Percentiles rank a stretch among this genome's conserved stretches.
Evolutionary conservation across 73 alveolate species (phyloP).

Genomic region (Paramecium octaurelia): DNA sequence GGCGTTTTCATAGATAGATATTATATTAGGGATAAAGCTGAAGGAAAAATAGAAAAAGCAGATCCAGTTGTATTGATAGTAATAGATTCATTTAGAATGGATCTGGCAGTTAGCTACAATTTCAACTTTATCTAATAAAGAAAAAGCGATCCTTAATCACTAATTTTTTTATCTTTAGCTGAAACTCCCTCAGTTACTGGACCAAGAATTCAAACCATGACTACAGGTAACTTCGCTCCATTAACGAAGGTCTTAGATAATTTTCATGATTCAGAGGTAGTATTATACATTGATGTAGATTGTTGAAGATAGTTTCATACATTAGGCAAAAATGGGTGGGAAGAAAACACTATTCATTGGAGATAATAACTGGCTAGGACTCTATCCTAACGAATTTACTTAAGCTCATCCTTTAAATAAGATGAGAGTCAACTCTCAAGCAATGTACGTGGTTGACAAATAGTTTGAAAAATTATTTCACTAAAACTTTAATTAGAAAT

Average conservation of each 20-base stretch:
- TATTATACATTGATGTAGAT: neutral
- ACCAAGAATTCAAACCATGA: neutral
- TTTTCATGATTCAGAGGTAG: neutral
- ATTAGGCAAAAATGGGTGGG: conserved; percentile 28
- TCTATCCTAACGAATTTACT: conserved; percentile 62
- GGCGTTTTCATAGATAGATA: neutral
- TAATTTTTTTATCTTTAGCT: neutral
- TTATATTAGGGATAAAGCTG: neutral
- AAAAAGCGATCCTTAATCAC: neutral
- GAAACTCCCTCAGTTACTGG: neutral
- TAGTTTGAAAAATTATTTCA: neutral
- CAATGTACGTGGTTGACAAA: conserved; percentile 32
- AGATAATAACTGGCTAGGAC: conserved; percentile 76
- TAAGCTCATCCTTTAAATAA: conserved; percentile 64
- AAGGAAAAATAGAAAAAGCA: neutral
- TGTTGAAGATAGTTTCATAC: conserved; percentile 51
- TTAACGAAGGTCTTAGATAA: neutral
- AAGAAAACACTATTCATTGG: conserved; percentile 70
- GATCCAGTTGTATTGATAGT: neutral
- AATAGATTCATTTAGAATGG: neutral
- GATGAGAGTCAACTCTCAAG: conserved; percentile 67
- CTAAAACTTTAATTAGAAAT: neutral
- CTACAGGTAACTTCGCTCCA: neutral
- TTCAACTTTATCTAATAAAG: neutral
- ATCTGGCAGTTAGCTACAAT: neutral